phyloP scores from a whole-genome alignment of 2,329 filamentous ascomycete genomes.

The Colletotrichum gloeosporioides region DNA sequence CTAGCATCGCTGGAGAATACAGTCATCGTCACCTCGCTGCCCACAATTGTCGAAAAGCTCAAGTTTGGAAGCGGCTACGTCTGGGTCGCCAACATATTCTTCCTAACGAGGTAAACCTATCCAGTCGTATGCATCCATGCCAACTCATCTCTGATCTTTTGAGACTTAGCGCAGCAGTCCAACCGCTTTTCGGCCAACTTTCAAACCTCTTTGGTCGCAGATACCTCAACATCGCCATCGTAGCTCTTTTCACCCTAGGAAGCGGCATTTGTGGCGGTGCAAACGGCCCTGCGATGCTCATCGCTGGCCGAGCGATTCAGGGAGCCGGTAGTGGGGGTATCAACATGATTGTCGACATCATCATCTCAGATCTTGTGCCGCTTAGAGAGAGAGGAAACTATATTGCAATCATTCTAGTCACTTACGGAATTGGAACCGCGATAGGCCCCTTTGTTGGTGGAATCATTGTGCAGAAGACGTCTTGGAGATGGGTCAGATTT shows the following conservation, averaged over 20 bases:
- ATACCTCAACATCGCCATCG: constrained; percentile 41
- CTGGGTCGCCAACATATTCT: constrained; percentile 29
- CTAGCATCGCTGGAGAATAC: constrained; percentile 24
- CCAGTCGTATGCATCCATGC: not conserved
- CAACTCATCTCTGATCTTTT: not conserved
- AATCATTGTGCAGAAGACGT: constrained; percentile 28
- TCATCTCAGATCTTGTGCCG: constrained; percentile 52
- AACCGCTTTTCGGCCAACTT: constrained; percentile 56
- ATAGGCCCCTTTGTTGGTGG: constrained; percentile 39
- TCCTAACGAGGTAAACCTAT: constrained; percentile 24
- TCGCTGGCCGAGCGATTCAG: constrained; percentile 54
- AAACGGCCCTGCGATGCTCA: constrained; percentile 47
- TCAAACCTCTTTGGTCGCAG: constrained; percentile 59
- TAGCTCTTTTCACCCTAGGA: constrained; percentile 55
- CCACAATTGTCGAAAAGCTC: constrained; percentile 27
- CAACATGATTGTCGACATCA: constrained; percentile 36
- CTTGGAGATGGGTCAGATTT: constrained; percentile 45
- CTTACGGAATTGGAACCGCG: constrained; percentile 36
- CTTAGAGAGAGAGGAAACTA: constrained; percentile 49
- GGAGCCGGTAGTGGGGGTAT: constrained; percentile 47
- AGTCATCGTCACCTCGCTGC: constrained; percentile 31
- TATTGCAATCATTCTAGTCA: constrained; percentile 33
- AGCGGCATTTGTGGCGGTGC: constrained; percentile 58
- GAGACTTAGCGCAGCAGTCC: constrained; percentile 37
- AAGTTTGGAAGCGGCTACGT: constrained; percentile 25